Conservation (phyloP, 1,139 yeast genomes). For the Debaryomycetaceae sp. region DNA sequence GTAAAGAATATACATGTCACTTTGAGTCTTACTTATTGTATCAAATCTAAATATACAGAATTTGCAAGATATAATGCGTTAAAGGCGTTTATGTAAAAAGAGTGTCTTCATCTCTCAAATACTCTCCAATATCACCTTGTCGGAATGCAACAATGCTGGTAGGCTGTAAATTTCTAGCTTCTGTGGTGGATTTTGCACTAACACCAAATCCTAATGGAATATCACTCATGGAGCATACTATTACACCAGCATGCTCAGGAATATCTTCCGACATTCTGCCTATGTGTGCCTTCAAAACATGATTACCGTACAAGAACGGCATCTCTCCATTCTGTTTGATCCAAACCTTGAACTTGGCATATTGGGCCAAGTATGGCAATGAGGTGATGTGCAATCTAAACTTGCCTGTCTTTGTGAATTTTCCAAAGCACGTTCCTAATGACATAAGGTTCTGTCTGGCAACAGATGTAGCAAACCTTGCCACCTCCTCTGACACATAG, state of each 20-base stretch:
- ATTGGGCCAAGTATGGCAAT: slow-evolving; percentile 73
- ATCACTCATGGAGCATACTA: slow-evolving; percentile 88
- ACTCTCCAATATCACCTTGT: slow-evolving; percentile 98
- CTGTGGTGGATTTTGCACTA: slow-evolving; percentile 88
- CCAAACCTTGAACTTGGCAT: slow-evolving; percentile 94
- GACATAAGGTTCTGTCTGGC: slow-evolving; percentile 90
- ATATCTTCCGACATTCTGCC: slow-evolving; percentile 97
- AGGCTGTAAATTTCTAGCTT: slow-evolving; percentile 84
- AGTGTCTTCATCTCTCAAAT: slow-evolving; percentile 96
- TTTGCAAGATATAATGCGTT: background rate
- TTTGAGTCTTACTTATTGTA: background rate
- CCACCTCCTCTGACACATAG: slow-evolving; percentile 79
- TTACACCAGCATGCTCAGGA: slow-evolving; percentile 96
- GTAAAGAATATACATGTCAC: background rate
- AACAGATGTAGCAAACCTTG: slow-evolving; percentile 85
- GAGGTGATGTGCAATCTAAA: slow-evolving; percentile 95
- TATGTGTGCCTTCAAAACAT: slow-evolving; percentile 91
- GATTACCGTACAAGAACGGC: slow-evolving; percentile 97
- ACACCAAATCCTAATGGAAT: slow-evolving; percentile 96
- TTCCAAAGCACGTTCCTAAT: slow-evolving; percentile 89
- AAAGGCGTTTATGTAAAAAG: slow-evolving; percentile 60
- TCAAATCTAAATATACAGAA: slow-evolving; percentile 2
- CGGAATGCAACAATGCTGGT: slow-evolving; percentile 93
- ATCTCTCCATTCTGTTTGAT: slow-evolving; percentile 96
- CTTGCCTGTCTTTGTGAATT: slow-evolving; percentile 96